These are phyloP conservation scores for Aquilaria yunnanensis DNA, from an alignment of 345 rosid species.

Conservation along the genomic window DNA sequence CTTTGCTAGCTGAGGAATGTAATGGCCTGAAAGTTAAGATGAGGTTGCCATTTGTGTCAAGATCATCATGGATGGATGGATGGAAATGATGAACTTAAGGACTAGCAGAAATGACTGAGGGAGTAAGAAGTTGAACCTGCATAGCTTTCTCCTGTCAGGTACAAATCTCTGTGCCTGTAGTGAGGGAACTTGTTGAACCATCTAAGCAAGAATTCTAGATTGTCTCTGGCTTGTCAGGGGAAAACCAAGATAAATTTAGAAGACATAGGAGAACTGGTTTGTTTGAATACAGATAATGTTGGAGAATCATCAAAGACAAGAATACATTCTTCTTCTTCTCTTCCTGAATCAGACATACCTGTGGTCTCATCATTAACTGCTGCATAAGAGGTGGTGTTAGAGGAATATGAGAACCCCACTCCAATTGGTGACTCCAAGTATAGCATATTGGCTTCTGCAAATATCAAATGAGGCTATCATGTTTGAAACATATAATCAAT, in stretches of 20 bases:
- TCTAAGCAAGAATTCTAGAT: slow-evolving; percentile 51
- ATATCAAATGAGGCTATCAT: not conserved
- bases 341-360: slow-evolving; percentile 21
- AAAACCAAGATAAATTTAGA: slow-evolving; percentile 20
- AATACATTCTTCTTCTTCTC: not conserved
- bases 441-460: slow-evolving; percentile 65
- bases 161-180: slow-evolving; percentile 57
- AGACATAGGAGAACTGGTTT: not conserved
- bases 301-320: not conserved
- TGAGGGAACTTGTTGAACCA: slow-evolving; percentile 62
- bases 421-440: slow-evolving; percentile 72
- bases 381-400: slow-evolving; percentile 33
- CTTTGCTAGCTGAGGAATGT: slow-evolving; percentile 66
- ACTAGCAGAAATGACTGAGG: not conserved
- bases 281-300: not conserved
- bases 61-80: no score
- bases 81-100: not conserved
- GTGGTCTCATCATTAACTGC: slow-evolving; percentile 56
- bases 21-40: slow-evolving; percentile 37
- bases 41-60: not conserved
- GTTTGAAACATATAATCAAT: not conserved
- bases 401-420: slow-evolving; percentile 68
- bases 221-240: slow-evolving; percentile 51
- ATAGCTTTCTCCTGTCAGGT: slow-evolving; percentile 68
- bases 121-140: slow-evolving; percentile 34